Conservation (phyloP, 2,329 filamentous ascomycete species). For the Coniochaeta sp. region DNA sequence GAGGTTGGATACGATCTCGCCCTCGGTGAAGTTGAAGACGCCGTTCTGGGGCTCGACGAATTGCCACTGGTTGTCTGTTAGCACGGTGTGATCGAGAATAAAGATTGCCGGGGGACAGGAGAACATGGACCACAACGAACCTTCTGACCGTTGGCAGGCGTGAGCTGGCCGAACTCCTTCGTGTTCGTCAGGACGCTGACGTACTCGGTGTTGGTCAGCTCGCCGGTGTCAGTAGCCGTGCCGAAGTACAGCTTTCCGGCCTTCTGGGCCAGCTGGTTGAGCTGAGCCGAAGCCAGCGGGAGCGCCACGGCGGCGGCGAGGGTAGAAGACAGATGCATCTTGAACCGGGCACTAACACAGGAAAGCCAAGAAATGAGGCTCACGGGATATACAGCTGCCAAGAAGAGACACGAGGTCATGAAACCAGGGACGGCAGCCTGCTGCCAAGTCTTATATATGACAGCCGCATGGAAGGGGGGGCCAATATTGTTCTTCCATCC, state of each 20-base stretch:
- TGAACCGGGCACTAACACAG: not conserved
- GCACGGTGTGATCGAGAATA: not conserved
- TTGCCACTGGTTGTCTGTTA: conserved; percentile 29
- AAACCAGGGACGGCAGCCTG: not conserved
- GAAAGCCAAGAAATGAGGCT: not conserved
- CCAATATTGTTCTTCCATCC: not conserved
- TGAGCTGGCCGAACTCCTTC: conserved; percentile 46
- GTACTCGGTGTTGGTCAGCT: conserved; percentile 39
- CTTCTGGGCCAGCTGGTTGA: conserved; percentile 33
- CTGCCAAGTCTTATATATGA: conserved; percentile 1
- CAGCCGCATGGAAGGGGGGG: not conserved
- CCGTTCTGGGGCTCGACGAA: conserved; percentile 40
- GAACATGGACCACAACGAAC: conserved; percentile 10
- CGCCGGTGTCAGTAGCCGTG: conserved; percentile 44
- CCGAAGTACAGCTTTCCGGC: conserved; percentile 45
- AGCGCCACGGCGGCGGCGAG: not conserved
- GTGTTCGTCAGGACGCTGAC: conserved; percentile 35
- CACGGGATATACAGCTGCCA: not conserved
- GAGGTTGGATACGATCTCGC: conserved; percentile 29
- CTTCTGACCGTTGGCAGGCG: conserved; percentile 15
- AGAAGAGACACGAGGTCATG: not conserved
- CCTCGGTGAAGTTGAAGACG: conserved; percentile 43
- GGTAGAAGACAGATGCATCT: not conserved
- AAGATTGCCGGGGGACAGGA: too few species aligned
- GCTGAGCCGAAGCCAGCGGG: conserved; percentile 14